phyloP scores from a whole-genome alignment of 306 rosid species.

The Vigna unguiculata region DNA sequence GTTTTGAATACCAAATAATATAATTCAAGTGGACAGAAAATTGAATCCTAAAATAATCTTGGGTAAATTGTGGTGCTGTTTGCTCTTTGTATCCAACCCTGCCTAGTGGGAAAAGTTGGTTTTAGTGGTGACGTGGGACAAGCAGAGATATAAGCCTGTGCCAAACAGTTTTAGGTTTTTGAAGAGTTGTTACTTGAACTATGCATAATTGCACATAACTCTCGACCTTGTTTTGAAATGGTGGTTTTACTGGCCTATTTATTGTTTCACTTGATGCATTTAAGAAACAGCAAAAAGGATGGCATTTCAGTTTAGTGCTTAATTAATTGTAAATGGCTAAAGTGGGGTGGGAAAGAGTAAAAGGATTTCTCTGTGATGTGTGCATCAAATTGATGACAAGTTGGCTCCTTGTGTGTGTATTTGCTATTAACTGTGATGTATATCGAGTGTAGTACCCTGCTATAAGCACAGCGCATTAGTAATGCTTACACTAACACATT shows the following conservation, averaged over 20 bases:
- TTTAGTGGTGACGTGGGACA: background rate
- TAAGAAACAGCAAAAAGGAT: background rate
- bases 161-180: background rate
- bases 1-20: too few species aligned
- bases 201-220: background rate
- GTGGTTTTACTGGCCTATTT: conserved; percentile 24
- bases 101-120: background rate
- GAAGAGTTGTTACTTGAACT: background rate
- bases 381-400: background rate
- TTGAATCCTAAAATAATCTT: background rate
- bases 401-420: background rate
- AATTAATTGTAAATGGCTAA: conserved; percentile 21
- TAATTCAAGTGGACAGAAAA: too few species aligned
- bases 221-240: background rate
- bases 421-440: conserved; percentile 21
- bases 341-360: background rate
- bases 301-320: conserved; percentile 24
- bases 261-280: conserved; percentile 8
- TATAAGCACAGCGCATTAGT: conserved; percentile 28
- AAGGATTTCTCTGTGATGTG: conserved; percentile 1
- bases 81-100: background rate
- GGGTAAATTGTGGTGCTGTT: conserved; percentile 8
- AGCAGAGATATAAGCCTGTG: background rate
- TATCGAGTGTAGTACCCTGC: background rate
- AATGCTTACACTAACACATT: background rate